phyloP scores from a whole-genome alignment of 2,329 filamentous ascomycete genomes.

The Arachnomyces sp. region DNA sequence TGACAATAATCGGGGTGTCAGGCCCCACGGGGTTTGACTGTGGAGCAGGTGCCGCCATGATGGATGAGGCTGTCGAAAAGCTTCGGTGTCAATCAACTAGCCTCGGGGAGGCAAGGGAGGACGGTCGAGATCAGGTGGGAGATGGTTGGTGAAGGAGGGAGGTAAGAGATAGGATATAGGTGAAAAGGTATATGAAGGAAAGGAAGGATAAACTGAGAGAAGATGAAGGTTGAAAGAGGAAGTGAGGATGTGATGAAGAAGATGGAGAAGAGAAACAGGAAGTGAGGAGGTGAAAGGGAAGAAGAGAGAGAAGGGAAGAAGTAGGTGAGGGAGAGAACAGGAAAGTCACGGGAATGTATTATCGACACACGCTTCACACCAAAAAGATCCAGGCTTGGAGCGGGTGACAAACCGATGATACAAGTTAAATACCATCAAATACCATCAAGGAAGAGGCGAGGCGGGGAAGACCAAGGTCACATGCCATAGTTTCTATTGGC shows the following conservation, averaged over 20 bases:
- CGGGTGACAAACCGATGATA: constrained; percentile 3
- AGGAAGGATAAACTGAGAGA: constrained; percentile 10
- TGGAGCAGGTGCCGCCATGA: constrained; percentile 34
- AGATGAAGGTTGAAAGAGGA: constrained; percentile 7
- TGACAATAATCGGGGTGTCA: constrained; percentile 75
- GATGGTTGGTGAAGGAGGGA: constrained; percentile 1
- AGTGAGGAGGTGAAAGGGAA: constrained; percentile 12
- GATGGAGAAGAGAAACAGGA: constrained; percentile 10
- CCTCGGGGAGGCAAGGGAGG: constrained; percentile 1
- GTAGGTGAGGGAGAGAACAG: constrained; percentile 14
- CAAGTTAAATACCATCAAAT: constrained; percentile 3
- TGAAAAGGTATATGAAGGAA: constrained; percentile 8
- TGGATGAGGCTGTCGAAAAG: constrained; percentile 16
- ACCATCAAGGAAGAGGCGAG: constrained; percentile 4
- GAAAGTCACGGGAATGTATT: constrained; percentile 10
- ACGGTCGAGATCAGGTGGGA: constrained; percentile 3
- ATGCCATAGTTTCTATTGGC: background rate
- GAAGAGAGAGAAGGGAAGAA: constrained; percentile 13
- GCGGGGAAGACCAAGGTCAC: background rate
- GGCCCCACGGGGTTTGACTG: constrained; percentile 44
- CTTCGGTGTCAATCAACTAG: constrained; percentile 20
- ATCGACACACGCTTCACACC: too few species aligned
- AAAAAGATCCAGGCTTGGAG: constrained; percentile 4
- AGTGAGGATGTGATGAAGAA: constrained; percentile 7
- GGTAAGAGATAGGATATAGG: constrained; percentile 2